These are phyloP conservation scores for Nelumbo lutea DNA, from an alignment of 164 flowering plant species.

Conservation along the genomic window DNA sequence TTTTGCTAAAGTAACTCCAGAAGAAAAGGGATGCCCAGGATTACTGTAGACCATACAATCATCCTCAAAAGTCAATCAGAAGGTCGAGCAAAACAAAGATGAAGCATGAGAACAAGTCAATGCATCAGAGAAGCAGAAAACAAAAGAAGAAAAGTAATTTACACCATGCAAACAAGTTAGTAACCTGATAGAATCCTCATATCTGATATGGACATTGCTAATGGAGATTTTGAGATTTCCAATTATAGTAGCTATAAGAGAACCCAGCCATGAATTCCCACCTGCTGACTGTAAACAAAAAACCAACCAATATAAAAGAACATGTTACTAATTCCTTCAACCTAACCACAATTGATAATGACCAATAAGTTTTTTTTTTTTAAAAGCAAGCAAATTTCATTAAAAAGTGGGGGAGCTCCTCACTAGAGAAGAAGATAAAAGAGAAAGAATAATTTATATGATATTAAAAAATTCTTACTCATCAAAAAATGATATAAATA, in stretches of 20 bases:
- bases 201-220: slow-evolving; percentile 96
- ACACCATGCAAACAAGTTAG: slow-evolving; percentile 6
- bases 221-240: slow-evolving; percentile 95
- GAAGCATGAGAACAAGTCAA: neutral
- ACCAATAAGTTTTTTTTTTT: too few species aligned
- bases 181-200: slow-evolving; percentile 86
- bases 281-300: slow-evolving; percentile 50
- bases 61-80: slow-evolving; percentile 4
- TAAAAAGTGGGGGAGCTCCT: too few species aligned
- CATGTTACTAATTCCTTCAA: too few species aligned
- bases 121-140: slow-evolving; percentile 1
- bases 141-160: neutral
- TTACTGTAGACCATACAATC: slow-evolving; percentile 46
- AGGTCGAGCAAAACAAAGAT: neutral
- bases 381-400: too few species aligned
- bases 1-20: slow-evolving; percentile 86
- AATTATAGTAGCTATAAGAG: slow-evolving; percentile 81
- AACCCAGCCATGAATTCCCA: slow-evolving; percentile 96
- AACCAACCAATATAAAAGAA: too few species aligned
- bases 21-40: slow-evolving; percentile 84
- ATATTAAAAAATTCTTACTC: too few species aligned
- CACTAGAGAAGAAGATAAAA: too few species aligned
- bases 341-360: too few species aligned
- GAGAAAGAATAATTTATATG: too few species aligned
- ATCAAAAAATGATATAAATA: too few species aligned